These are phyloP conservation scores for Aspergillus intermedius DNA, from an alignment of 2,329 filamentous ascomycete genomes.

Conservation along the genomic window DNA sequence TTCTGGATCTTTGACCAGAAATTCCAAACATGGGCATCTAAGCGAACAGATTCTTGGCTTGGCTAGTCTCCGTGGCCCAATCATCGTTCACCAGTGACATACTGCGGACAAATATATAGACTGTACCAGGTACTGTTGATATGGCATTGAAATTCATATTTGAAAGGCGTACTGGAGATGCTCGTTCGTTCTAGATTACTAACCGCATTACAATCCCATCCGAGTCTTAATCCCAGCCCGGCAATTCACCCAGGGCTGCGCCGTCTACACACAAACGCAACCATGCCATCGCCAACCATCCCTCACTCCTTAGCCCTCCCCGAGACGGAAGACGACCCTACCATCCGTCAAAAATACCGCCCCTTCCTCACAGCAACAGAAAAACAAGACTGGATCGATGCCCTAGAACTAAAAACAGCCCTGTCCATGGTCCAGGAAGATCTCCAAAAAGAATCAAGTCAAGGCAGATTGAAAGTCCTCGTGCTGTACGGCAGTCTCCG, in stretches of 20 bases:
- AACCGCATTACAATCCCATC: not conserved
- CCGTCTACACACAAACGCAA: conserved; percentile 6
- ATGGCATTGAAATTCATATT: not conserved
- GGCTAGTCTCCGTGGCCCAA: not conserved
- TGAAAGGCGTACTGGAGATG: not conserved
- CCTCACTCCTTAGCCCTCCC: conserved; percentile 39
- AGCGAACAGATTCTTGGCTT: too few species aligned
- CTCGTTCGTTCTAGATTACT: conserved; percentile 2
- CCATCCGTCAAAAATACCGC: conserved; percentile 46
- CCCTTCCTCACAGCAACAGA: conserved; percentile 47
- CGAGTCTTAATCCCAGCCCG: conserved; percentile 1
- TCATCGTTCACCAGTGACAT: conserved; percentile 8
- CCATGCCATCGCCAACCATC: conserved; percentile 7
- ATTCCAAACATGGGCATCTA: too few species aligned
- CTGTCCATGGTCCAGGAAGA: conserved; percentile 47
- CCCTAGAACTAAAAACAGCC: conserved; percentile 50
- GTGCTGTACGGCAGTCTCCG: conserved; percentile 58
- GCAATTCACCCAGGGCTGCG: conserved; percentile 1
- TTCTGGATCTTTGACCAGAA: too few species aligned
- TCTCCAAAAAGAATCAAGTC: conserved; percentile 25
- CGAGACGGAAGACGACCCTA: conserved; percentile 41
- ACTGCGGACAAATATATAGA: conserved; percentile 2
- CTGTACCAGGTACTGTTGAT: conserved; percentile 1
- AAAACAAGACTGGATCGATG: conserved; percentile 49
- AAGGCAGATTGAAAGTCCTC: conserved; percentile 48